Percentiles rank a stretch among this genome's conserved stretches.
These are phyloP conservation scores for Sporothrix curviconia DNA, from an alignment of 2,329 filamentous ascomycete genomes.

Conservation along the genomic window DNA sequence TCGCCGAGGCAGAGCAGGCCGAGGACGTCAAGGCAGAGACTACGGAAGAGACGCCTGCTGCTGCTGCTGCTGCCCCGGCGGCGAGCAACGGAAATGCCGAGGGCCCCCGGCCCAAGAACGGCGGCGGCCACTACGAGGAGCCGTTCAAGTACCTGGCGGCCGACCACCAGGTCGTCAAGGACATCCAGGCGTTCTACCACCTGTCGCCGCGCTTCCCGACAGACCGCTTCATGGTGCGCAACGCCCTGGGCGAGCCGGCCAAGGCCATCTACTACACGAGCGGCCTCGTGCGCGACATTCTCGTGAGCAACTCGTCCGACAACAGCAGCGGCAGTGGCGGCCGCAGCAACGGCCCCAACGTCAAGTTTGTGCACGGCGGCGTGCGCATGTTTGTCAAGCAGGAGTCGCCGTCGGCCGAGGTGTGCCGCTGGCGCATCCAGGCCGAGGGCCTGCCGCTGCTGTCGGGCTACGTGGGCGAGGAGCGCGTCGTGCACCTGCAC, in stretches of 20 bases:
- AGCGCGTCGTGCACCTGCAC: conserved; percentile 66
- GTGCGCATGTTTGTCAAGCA: conserved; percentile 99
- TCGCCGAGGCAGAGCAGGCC: conserved; percentile 23
- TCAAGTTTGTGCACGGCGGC: conserved; percentile 94
- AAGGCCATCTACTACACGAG: conserved; percentile 98
- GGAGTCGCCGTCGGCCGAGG: conserved; percentile 76
- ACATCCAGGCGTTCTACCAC: conserved; percentile 78
- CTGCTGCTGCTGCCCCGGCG: neutral
- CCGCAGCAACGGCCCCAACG: conserved; percentile 31
- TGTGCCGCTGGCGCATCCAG: conserved; percentile 93
- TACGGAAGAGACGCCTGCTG: neutral
- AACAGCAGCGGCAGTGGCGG: conserved; percentile 47
- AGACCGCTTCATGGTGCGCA: conserved; percentile 93
- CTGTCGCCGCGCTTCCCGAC: conserved; percentile 78
- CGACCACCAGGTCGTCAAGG: conserved; percentile 67
- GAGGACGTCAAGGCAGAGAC: neutral
- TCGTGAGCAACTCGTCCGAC: conserved; percentile 79
- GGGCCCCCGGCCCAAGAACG: conserved; percentile 34
- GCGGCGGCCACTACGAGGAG: conserved; percentile 67
- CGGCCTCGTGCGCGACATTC: conserved; percentile 73
- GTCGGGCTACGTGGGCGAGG: conserved; percentile 79
- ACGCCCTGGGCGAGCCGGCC: conserved; percentile 76
- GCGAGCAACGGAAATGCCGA: conserved; percentile 15
- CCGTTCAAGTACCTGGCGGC: conserved; percentile 84
- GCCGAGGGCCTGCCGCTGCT: conserved; percentile 87